Conservation (phyloP, 148 eudicot genomes). For the Pharnaceum exiguum region DNA sequence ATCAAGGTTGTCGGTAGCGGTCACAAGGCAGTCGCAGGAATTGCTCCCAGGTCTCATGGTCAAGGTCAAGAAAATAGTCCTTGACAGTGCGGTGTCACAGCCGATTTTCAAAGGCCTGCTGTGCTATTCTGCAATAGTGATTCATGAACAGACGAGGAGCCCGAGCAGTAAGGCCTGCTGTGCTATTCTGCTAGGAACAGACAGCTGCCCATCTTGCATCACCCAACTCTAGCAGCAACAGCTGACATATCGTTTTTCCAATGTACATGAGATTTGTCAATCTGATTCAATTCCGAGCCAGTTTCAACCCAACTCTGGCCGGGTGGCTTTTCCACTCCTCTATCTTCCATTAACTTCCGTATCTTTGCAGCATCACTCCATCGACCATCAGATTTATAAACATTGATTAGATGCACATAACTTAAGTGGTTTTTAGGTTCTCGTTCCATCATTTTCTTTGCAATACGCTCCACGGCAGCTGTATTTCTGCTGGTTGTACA, state of each 20-base stretch:
- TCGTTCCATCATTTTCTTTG: conserved; percentile 58
- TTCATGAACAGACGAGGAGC: too few relatives aligned
- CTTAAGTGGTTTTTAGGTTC: conserved; percentile 72
- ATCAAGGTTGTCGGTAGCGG: too few relatives aligned
- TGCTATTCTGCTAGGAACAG: too few relatives aligned
- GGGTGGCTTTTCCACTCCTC: conserved; percentile 59
- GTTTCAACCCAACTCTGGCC: conserved; percentile 77
- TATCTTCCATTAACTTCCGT: conserved; percentile 52
- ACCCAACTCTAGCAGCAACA: neutral
- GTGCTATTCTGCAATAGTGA: too few relatives aligned
- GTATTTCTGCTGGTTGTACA: conserved; percentile 57
- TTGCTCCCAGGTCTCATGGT: too few relatives aligned
- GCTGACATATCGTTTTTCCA: neutral
- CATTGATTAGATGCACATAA: conserved; percentile 71
- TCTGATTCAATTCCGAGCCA: conserved; percentile 9
- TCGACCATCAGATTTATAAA: conserved; percentile 62
- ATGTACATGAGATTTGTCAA: neutral
- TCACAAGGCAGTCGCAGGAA: too few relatives aligned
- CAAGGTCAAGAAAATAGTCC: too few relatives aligned
- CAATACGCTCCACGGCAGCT: conserved; percentile 68
- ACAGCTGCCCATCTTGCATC: too few relatives aligned
- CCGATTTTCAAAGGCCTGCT: too few relatives aligned
- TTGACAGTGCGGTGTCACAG: too few relatives aligned
- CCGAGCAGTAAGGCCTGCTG: too few relatives aligned
- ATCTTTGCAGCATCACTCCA: conserved; percentile 59